phyloP scores from a whole-genome alignment of 768 basidiomycete species.

The Boletus reticulatus region DNA sequence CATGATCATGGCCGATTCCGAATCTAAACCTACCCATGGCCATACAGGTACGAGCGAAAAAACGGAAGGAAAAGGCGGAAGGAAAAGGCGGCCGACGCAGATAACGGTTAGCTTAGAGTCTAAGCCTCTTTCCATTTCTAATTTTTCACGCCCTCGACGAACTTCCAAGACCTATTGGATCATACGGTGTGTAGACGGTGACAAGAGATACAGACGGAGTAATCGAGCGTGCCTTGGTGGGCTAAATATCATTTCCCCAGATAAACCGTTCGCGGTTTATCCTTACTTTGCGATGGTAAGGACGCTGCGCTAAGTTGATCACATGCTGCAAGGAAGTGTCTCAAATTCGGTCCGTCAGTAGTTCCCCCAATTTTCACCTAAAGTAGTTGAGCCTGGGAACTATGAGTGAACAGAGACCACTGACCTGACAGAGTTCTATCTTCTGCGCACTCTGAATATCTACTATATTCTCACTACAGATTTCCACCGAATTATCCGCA shows the following conservation, averaged over 20 bases:
- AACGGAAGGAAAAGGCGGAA: constrained; percentile 71
- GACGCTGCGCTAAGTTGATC: constrained; percentile 39
- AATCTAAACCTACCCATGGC: not conserved
- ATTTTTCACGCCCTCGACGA: no score
- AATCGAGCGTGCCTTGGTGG: no score
- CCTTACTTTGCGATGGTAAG: constrained; percentile 26
- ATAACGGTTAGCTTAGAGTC: constrained; percentile 13
- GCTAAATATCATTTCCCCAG: constrained; percentile 7
- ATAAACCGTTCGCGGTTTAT: constrained; percentile 3
- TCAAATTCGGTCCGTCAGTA: constrained; percentile 43
- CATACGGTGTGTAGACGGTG: not conserved
- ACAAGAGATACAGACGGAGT: no score
- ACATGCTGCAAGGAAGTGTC: constrained; percentile 40
- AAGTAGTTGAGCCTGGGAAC: not conserved
- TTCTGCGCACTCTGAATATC: constrained; percentile 57
- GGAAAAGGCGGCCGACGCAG: constrained; percentile 48
- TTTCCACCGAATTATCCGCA: constrained; percentile 5
- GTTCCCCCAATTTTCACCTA: constrained; percentile 48
- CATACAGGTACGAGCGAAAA: constrained; percentile 74
- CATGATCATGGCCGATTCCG: not conserved
- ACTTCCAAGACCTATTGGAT: not conserved
- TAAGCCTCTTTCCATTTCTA: no score
- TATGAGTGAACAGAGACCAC: constrained; percentile 5
- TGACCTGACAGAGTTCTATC: constrained; percentile 54
- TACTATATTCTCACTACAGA: constrained; percentile 45